Base-by-base conservation (phyloP, 2,329 filamentous ascomycete species). In the Coleophoma cylindrospora region DNA sequence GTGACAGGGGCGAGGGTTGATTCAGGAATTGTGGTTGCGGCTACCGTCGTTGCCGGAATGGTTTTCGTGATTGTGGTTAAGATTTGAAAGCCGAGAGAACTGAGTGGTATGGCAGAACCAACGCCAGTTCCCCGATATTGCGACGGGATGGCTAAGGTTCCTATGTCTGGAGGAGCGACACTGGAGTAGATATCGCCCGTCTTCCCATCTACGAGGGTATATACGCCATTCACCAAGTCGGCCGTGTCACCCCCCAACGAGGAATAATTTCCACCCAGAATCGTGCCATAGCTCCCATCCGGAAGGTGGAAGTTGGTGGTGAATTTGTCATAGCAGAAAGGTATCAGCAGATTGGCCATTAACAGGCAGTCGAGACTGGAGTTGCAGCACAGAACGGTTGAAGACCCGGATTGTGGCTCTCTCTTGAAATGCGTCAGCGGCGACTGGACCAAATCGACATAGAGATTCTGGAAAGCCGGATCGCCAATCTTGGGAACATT, bases 251-350 rank as follows among this genome's bases (percentile, higher is more conserved):
- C 67, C 9, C 58, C 57, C 3, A 59, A 45, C 6, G 68, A 68
- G n/a, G 54, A 66, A 57, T 74, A 77, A 14, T 68, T 55, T 12
- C 73, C 75, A 0, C 64, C 66, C 1, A 65, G 66, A n/a, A 77
- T 61, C 2, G 69, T 73, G 12, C 74, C 74, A 47, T 67, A 73
- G 14, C 72, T 71, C 34, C 68, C 69, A 51, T 75, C 74, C 3
- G 70, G 61, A 45, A 77, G 70, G 48, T 68, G 68, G 57, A 64
- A 77, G 54, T 76, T 72, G 15, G 75, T 78, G 5, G 74, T 77
- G 63, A 74, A 77, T 49, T 69, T 70, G 60, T 77, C 75, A 63
- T 75, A 77, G 64, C 74, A 77, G 62, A 76, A 74, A 2, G 74
- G 70, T 5, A 76, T 63, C 34, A 67, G 65, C 34, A 71, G 61